Conservation (phyloP, 1,139 yeast species). For the Pneumocystis carinii region DNA sequence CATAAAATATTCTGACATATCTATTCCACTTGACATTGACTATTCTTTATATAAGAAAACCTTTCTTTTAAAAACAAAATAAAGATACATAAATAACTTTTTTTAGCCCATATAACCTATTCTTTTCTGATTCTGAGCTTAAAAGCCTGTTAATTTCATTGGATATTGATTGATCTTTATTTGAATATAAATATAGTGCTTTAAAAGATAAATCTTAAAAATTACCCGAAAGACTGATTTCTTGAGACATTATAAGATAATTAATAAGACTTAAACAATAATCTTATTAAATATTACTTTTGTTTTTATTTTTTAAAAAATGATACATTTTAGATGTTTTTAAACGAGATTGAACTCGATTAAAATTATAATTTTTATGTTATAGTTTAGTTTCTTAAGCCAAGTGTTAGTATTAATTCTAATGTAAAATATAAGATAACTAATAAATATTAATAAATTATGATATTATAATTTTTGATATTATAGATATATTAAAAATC, state of each 20-base stretch:
- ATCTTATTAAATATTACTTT: too few species aligned
- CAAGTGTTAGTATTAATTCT: not conserved
- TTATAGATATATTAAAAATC: not conserved
- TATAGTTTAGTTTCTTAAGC: not conserved
- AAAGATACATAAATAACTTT: not conserved
- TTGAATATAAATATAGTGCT: not conserved
- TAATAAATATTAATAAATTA: not conserved
- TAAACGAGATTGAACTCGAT: too few species aligned
- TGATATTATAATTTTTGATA: not conserved
- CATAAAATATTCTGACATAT: slow-evolving; percentile 53
- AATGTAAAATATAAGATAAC: not conserved
- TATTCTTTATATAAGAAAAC: not conserved
- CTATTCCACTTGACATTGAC: slow-evolving; percentile 44
- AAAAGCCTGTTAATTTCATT: not conserved
- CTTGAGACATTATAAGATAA: not conserved
- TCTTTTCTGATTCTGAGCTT: not conserved
- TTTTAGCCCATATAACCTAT: not conserved
- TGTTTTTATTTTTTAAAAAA: too few species aligned
- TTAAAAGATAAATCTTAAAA: not conserved
- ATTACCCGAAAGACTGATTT: not conserved
- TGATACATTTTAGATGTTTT: too few species aligned
- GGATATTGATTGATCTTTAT: not conserved
- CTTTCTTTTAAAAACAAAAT: not conserved
- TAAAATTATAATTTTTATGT: not conserved
- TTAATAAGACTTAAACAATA: not conserved